Evolutionary conservation across 2,329 filamentous ascomycete genomes (phyloP).

Genomic region (Pyricularia sp.): DNA sequence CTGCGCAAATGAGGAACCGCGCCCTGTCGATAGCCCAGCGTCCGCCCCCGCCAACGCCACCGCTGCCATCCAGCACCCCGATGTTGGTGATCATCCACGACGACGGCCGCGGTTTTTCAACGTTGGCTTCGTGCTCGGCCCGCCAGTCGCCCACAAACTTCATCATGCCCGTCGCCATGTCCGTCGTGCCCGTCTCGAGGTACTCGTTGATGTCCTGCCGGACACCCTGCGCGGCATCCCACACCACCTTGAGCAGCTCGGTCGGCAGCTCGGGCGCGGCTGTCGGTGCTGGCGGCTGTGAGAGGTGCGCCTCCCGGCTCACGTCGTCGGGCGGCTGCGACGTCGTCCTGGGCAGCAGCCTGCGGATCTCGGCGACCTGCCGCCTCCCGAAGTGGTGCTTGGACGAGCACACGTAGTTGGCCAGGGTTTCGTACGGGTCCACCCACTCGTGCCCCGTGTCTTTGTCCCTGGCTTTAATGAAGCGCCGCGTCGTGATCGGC

Average conservation of each 20-base stretch:
- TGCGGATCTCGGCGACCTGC: background rate
- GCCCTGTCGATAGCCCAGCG: background rate
- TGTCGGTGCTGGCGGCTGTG: background rate
- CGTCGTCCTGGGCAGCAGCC: background rate
- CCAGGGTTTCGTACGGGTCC: constrained; percentile 22
- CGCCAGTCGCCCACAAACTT: background rate
- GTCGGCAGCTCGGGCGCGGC: background rate
- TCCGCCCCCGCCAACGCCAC: background rate
- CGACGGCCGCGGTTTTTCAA: background rate
- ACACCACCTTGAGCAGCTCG: background rate
- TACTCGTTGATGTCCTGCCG: background rate
- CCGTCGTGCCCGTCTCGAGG: background rate
- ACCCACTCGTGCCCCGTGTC: constrained; percentile 9
- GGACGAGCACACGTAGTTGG: constrained; percentile 26
- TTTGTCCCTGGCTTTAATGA: background rate
- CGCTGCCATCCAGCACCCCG: background rate
- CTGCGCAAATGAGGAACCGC: background rate
- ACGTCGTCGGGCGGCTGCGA: background rate
- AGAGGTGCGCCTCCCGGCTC: background rate
- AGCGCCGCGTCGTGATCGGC: background rate
- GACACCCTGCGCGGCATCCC: background rate
- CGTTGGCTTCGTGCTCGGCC: background rate
- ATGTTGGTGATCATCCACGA: background rate
- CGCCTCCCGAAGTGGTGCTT: background rate
- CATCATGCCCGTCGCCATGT: background rate